phyloP scores from a whole-genome alignment of 345 rosid genomes.

The Dipteronia dyeriana region DNA sequence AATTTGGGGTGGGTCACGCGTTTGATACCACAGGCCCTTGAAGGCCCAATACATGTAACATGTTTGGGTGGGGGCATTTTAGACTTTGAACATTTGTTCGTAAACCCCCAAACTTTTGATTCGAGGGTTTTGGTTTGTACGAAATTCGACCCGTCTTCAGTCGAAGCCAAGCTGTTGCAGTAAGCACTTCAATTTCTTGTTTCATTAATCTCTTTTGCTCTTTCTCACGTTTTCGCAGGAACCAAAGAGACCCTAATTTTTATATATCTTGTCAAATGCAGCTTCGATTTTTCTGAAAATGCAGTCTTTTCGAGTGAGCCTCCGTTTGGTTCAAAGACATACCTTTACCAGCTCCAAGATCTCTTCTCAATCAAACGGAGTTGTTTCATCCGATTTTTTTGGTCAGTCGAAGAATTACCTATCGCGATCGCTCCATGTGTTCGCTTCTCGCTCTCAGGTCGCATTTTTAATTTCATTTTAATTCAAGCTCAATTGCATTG shows the following conservation, averaged over 20 bases:
- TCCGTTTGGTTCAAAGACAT: constrained; percentile 32
- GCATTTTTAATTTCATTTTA: background rate
- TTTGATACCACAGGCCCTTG: background rate
- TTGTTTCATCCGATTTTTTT: background rate
- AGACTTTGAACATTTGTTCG: background rate
- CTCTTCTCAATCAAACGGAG: constrained; percentile 14
- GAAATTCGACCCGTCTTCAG: background rate
- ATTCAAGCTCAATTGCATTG: background rate
- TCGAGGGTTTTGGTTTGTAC: constrained; percentile 11
- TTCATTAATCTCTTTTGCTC: background rate
- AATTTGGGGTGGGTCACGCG: too few relatives aligned
- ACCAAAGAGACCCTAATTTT: background rate
- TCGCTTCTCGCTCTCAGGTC: constrained; percentile 19
- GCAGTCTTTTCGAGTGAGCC: constrained; percentile 37
- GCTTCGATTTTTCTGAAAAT: constrained; percentile 22
- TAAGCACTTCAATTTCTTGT: background rate
- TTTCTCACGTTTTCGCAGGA: background rate
- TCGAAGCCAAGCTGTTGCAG: background rate
- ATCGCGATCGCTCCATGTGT: constrained; percentile 18
- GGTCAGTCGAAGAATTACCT: constrained; percentile 13
- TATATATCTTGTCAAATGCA: background rate
- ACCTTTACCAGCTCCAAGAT: constrained; percentile 11
- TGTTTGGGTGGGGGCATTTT: background rate
- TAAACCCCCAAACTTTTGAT: constrained; percentile 2
- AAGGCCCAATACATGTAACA: background rate